These are phyloP conservation scores for Geotrichum armillariae DNA, from an alignment of 1,139 yeast genomes.

Conservation along the genomic window DNA sequence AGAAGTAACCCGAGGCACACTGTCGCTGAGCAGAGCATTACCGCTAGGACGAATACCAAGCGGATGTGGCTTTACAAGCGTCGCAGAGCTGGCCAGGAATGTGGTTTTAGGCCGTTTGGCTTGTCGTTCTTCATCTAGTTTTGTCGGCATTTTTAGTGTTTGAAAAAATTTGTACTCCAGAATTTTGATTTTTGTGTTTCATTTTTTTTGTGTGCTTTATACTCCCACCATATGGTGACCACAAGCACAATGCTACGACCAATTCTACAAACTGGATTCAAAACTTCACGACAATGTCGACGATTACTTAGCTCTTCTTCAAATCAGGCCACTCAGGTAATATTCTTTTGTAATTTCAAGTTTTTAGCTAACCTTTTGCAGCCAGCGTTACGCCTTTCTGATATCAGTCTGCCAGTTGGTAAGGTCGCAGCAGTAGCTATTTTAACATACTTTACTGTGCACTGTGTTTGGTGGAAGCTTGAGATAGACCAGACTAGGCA, in stretches of 20 bases:
- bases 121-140: neutral
- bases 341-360: neutral
- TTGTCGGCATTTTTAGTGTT: neutral
- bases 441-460: conserved; percentile 19
- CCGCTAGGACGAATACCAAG: conserved; percentile 75
- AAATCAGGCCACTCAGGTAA: too few relatives aligned
- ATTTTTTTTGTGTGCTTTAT: too few relatives aligned
- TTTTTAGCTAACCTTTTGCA: neutral
- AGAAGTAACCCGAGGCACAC: conserved; percentile 40
- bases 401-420: conserved; percentile 15
- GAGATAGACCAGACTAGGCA: conserved; percentile 14
- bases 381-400: conserved; percentile 6
- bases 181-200: too few relatives aligned
- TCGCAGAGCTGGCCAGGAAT: conserved; percentile 14
- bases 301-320: too few relatives aligned
- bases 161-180: too few relatives aligned
- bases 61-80: conserved; percentile 50
- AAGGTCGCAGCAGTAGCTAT: conserved; percentile 20
- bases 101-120: conserved; percentile 6
- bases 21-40: conserved; percentile 45
- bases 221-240: too few relatives aligned
- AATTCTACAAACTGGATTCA: too few relatives aligned
- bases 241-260: too few relatives aligned
- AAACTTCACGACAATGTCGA: too few relatives aligned
- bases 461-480: conserved; percentile 21